These are phyloP conservation scores for Lycium ferocissimum DNA, from an alignment of 257 asterid species.

Conservation along the genomic window DNA sequence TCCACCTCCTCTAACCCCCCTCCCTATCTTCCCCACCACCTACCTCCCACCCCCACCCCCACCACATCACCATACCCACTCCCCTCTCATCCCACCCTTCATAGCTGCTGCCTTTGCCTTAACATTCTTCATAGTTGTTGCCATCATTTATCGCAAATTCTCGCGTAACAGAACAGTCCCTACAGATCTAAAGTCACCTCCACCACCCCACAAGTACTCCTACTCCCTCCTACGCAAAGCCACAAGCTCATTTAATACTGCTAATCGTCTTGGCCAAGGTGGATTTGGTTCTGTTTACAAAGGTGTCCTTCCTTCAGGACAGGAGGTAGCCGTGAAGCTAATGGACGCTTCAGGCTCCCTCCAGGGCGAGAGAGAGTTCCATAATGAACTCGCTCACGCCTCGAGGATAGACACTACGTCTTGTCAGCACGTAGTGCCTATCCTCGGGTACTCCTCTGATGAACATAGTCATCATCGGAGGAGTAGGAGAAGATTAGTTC, in stretches of 20 bases:
- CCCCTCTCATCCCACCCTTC: slow-evolving; percentile 55
- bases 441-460: slow-evolving; percentile 77
- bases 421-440: slow-evolving; percentile 71
- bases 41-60: slow-evolving; percentile 38
- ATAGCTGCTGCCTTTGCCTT: slow-evolving; percentile 56
- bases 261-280: slow-evolving; percentile 86
- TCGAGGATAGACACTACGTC: slow-evolving; percentile 62
- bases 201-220: slow-evolving; percentile 69
- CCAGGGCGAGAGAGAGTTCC: slow-evolving; percentile 95
- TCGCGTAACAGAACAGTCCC: slow-evolving; percentile 83
- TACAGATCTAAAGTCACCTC: slow-evolving; percentile 74
- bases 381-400: slow-evolving; percentile 74
- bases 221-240: slow-evolving; percentile 71
- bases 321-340: slow-evolving; percentile 82
- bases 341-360: slow-evolving; percentile 70
- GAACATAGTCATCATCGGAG: slow-evolving; percentile 42
- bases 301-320: slow-evolving; percentile 83
- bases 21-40: slow-evolving; percentile 41
- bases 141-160: slow-evolving; percentile 63
- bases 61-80: slow-evolving; percentile 35
- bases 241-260: slow-evolving; percentile 63
- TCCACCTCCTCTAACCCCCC: slow-evolving; percentile 13
- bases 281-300: slow-evolving; percentile 94
- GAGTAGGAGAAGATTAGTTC: slow-evolving; percentile 52
- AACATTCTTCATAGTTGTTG: slow-evolving; percentile 50